Evolutionary conservation across 805 yeast genomes (phyloP).

Genomic region (Pichia californica): DNA sequence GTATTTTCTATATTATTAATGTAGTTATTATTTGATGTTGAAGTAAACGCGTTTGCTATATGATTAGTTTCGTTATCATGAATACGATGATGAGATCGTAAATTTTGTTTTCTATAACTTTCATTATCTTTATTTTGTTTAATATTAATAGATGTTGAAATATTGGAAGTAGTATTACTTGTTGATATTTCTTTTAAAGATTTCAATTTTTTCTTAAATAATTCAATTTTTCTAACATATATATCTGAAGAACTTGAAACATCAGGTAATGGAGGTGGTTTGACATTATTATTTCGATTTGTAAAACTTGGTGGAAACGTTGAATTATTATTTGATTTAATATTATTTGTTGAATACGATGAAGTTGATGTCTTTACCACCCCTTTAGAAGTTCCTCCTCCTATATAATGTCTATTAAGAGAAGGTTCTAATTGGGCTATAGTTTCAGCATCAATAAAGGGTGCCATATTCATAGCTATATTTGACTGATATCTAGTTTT

Average conservation of each 20-base stretch:
- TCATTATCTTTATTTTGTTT: neutral
- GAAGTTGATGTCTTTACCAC: too few species aligned
- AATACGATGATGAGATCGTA: too few species aligned
- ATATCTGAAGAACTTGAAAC: conserved; percentile 11
- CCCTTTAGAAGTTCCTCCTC: too few species aligned
- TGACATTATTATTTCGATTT: neutral
- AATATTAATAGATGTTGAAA: too few species aligned
- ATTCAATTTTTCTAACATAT: conserved; percentile 17
- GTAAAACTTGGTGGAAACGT: too few species aligned
- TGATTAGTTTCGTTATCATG: too few species aligned
- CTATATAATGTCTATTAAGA: conserved; percentile 6
- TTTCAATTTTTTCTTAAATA: conserved; percentile 20
- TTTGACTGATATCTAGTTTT: conserved; percentile 26
- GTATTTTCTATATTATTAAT: too few species aligned
- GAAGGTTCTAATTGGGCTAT: conserved; percentile 3
- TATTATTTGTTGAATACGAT: too few species aligned
- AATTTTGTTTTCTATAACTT: too few species aligned
- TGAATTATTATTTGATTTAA: too few species aligned
- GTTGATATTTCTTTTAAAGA: conserved; percentile 3
- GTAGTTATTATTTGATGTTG: too few species aligned
- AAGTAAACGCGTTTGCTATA: too few species aligned
- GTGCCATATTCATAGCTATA: conserved; percentile 29
- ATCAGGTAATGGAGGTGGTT: conserved; percentile 19
- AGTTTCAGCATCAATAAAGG: conserved; percentile 5
- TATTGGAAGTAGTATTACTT: neutral